These are phyloP conservation scores for Colletotrichum scovillei DNA, from an alignment of 2,329 filamentous ascomycete genomes.

Conservation along the genomic window DNA sequence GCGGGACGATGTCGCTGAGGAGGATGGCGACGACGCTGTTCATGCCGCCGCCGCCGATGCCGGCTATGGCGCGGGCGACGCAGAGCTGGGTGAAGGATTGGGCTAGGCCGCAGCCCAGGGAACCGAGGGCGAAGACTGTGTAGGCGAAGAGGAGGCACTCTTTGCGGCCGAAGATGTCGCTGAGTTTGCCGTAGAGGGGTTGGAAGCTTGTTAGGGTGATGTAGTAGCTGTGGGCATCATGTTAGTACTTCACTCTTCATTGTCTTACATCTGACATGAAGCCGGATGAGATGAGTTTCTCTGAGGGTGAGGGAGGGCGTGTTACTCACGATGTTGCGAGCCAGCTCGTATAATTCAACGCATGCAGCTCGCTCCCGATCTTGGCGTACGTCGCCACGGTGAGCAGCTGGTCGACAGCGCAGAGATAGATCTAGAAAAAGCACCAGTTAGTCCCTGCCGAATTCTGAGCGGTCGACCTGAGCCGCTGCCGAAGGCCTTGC, in stretches of 20 bases:
- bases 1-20: slow-evolving; percentile 76
- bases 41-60: slow-evolving; percentile 78
- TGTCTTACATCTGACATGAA: not conserved
- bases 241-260: not conserved
- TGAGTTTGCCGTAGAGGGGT: slow-evolving; percentile 78
- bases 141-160: slow-evolving; percentile 73
- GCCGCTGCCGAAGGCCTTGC: not conserved
- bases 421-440: slow-evolving; percentile 71
- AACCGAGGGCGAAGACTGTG: slow-evolving; percentile 72
- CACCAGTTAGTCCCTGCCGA: not conserved
- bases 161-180: slow-evolving; percentile 78
- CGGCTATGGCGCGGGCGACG: slow-evolving; percentile 63
- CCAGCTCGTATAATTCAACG: slow-evolving; percentile 81
- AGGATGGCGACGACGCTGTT: slow-evolving; percentile 76
- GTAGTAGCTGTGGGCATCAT: slow-evolving; percentile 66
- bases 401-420: slow-evolving; percentile 81
- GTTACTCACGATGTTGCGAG: slow-evolving; percentile 64
- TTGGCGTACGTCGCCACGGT: slow-evolving; percentile 82
- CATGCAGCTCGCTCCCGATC: slow-evolving; percentile 80
- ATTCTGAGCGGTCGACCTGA: not conserved
- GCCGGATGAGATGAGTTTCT: not conserved
- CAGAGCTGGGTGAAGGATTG: slow-evolving; percentile 74
- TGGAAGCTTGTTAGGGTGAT: slow-evolving; percentile 81
- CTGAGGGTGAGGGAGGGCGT: not conserved
- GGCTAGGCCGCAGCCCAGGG: slow-evolving; percentile 71